These are phyloP conservation scores for Coniella vitis DNA, from an alignment of 2,329 filamentous ascomycete genomes.

Conservation along the genomic window DNA sequence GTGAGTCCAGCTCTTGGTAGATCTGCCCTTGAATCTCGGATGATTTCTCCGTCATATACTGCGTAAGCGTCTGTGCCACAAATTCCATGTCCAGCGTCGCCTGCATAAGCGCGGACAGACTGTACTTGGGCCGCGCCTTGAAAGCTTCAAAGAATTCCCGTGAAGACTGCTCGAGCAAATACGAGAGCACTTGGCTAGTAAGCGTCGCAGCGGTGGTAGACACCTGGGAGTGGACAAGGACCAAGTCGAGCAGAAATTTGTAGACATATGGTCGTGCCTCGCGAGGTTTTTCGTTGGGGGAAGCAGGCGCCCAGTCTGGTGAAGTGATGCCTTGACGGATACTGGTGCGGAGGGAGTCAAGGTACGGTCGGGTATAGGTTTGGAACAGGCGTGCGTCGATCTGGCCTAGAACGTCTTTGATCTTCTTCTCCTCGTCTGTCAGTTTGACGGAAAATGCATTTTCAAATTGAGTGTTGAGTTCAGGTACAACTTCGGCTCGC, in stretches of 20 bases:
- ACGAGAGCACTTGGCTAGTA: constrained; percentile 73
- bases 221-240: constrained; percentile 87
- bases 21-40: constrained; percentile 80
- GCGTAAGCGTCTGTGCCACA: constrained; percentile 83
- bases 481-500: constrained; percentile 73
- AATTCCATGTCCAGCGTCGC: constrained; percentile 97
- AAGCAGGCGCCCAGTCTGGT: constrained; percentile 61
- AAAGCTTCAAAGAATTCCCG: constrained; percentile 78
- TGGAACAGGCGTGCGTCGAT: constrained; percentile 89
- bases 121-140: constrained; percentile 58
- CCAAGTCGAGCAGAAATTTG: constrained; percentile 73
- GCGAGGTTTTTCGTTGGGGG: constrained; percentile 49
- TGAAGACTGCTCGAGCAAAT: constrained; percentile 77
- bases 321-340: constrained; percentile 67
- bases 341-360: constrained; percentile 59
- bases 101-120: constrained; percentile 82
- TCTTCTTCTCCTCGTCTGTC: constrained; percentile 86
- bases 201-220: constrained; percentile 71
- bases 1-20: constrained; percentile 81
- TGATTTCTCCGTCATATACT: constrained; percentile 81
- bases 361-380: constrained; percentile 77
- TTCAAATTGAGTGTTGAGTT: constrained; percentile 88
- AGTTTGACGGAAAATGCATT: constrained; percentile 90
- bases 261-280: constrained; percentile 87
- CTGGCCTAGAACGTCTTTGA: constrained; percentile 81